phyloP scores from a whole-genome alignment of 108 stramenopile species.

The Nitzschia sp. region DNA sequence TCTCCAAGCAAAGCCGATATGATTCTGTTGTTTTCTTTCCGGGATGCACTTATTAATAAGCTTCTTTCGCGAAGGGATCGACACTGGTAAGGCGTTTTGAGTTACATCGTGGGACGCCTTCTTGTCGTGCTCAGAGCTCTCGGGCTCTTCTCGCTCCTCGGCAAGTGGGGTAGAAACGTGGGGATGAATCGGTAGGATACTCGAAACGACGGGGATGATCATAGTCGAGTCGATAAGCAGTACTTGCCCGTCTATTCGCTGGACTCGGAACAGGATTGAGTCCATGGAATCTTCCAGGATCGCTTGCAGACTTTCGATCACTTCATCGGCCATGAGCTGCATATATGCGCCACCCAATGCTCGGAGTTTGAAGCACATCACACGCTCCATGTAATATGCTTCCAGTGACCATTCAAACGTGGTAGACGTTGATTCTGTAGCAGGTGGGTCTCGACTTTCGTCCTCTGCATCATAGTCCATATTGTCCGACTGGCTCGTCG shows the following conservation, averaged over 20 bases:
- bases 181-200: neutral
- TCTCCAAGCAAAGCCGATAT: neutral
- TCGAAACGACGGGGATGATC: neutral
- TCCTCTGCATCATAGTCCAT: neutral
- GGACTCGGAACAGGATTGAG: neutral
- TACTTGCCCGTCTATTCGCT: neutral
- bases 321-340: neutral
- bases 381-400: neutral
- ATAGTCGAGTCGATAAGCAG: neutral
- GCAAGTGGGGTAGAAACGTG: neutral
- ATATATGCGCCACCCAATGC: neutral
- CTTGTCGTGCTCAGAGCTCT: neutral
- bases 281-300: conserved; percentile 12
- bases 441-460: neutral
- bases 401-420: neutral
- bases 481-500: neutral
- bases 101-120: neutral
- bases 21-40: neutral
- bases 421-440: neutral
- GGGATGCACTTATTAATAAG: neutral
- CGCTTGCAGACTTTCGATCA: neutral
- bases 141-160: neutral
- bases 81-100: too few relatives aligned
- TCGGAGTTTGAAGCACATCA: neutral
- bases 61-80: too few relatives aligned